Base-by-base conservation (phyloP, 305 asterid genomes). In the Fraxinus xanthoxyloides region DNA sequence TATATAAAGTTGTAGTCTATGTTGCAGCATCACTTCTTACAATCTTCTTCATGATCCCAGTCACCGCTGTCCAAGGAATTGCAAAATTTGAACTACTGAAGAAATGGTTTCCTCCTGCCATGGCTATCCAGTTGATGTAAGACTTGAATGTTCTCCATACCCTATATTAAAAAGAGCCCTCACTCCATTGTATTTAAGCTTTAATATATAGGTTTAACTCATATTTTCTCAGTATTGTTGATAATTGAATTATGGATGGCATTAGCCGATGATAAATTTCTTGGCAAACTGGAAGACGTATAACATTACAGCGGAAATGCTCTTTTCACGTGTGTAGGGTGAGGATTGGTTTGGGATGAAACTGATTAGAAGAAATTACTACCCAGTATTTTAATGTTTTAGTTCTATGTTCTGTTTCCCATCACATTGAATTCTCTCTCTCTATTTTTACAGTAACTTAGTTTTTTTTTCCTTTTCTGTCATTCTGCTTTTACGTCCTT, bases 101-200 rank as follows among this genome's bases (percentile, higher is more conserved):
- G 85, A 92, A 89, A 86, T 94, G 99, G 99, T 94, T 95, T 86
- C 99, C 98, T 51, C 98, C 99, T 17, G 99, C 95, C 73, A 92
- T 90, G 94, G 98, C 98, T 73, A 85, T 94, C 83, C 90, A 95
- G 79, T 84, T 93, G 87, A 94, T 95, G 97, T 95, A 89, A 85
- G 94, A 80, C 59, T 72, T 65, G 43, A 67, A 63, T 79, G 76
- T 81, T 65, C 78, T 46, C 46, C 12, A 12, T 78, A 74, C 76
- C 78, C 31, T 63, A 63, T 32, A 32, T 46, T 72, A 31, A 19
- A 54, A 61, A 8, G 72, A 61, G 23, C n/a, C 31, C 32, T 21
- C 72, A 23, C 32, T 24, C 5, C 15, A 61, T 61, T 23, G 72
- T 67, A 28, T 67, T 10, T 15, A 28, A 28, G 36, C 61, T 26